Percentiles rank a stretch among this genome's conserved stretches.
Evolutionary conservation across 352 stramenopile species (phyloP).

Genomic region (Phytophthora macrochlamydospora): DNA sequence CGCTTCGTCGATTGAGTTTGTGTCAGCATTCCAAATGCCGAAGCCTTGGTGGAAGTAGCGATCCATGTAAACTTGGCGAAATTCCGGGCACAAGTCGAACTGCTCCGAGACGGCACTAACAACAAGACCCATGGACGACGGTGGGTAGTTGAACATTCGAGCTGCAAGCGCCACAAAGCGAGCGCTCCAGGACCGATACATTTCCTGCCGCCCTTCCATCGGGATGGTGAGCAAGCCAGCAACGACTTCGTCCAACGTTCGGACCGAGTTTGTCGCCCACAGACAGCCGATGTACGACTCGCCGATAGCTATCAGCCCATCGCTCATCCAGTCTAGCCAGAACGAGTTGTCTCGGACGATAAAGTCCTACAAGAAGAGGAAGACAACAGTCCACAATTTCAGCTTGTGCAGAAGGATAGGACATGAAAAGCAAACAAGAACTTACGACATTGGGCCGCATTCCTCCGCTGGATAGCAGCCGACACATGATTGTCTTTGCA

Average conservation of each 20-base stretch:
- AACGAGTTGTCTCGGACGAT: constrained; percentile 78
- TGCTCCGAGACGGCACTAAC: constrained; percentile 73
- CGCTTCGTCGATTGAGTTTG: constrained; percentile 59
- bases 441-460: constrained; percentile 62
- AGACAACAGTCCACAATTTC: not conserved
- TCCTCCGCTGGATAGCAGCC: constrained; percentile 62
- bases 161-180: constrained; percentile 74
- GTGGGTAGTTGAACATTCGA: constrained; percentile 78
- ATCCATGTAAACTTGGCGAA: constrained; percentile 79
- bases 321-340: constrained; percentile 89
- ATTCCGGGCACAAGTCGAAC: constrained; percentile 75
- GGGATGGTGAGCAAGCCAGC: constrained; percentile 79
- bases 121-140: constrained; percentile 70
- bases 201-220: constrained; percentile 81
- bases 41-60: constrained; percentile 79
- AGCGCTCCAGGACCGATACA: constrained; percentile 87
- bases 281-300: constrained; percentile 82
- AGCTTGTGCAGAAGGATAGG: not conserved
- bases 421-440: not conserved
- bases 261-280: constrained; percentile 61
- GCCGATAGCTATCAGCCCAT: constrained; percentile 81
- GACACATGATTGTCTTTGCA: constrained; percentile 78
- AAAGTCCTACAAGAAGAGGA: constrained; percentile 61
- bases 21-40: constrained; percentile 65
- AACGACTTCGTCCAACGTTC: constrained; percentile 74